Conservation (phyloP, 345 rosid genomes). For the Euphorbia lathyris region DNA sequence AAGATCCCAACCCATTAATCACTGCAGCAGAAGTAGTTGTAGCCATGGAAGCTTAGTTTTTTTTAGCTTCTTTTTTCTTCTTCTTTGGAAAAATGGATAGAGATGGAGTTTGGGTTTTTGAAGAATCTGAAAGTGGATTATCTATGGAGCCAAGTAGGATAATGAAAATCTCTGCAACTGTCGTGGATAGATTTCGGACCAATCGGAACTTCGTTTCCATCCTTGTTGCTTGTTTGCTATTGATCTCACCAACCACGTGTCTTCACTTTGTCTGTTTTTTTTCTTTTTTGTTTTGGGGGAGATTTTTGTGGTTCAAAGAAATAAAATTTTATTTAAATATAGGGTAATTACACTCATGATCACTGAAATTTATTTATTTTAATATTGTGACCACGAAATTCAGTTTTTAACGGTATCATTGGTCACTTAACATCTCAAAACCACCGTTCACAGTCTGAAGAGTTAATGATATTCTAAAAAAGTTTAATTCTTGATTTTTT, state of each 20-base stretch:
- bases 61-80: neutral
- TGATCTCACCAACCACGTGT: conserved; percentile 28
- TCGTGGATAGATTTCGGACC: conserved; percentile 76
- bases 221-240: conserved; percentile 27
- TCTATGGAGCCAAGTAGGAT: conserved; percentile 46
- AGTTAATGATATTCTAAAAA: no score
- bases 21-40: conserved; percentile 71
- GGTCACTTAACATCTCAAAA: no score
- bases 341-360: no score
- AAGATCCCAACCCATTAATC: conserved; percentile 72
- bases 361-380: no score
- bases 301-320: no score
- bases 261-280: neutral
- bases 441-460: no score
- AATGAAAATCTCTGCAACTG: conserved; percentile 46
- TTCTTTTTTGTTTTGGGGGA: no score
- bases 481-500: no score
- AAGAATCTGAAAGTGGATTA: conserved; percentile 33
- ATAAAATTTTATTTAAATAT: no score
- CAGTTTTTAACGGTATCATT: no score
- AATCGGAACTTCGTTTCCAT: conserved; percentile 55
- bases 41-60: conserved; percentile 34
- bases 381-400: no score
- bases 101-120: neutral
- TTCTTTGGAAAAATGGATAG: neutral